A percentile compares a stretch with the other conserved stretches of the same genome.
Conservation (phyloP, 2,329 filamentous ascomycete genomes). For the Aureobasidium vineae region DNA sequence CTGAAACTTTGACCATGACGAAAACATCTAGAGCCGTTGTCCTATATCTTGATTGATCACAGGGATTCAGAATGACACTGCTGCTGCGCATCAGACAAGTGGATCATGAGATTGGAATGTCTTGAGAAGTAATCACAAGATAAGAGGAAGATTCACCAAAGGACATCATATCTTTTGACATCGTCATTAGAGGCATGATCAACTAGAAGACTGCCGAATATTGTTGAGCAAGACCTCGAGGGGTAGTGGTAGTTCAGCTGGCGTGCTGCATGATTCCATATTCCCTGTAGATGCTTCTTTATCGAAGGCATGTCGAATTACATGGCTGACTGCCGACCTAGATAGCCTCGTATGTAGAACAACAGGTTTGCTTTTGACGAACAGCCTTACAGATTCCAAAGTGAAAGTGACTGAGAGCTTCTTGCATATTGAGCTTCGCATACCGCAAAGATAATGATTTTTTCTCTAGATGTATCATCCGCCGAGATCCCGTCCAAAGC, state of each 20-base stretch:
- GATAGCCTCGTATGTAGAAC: background rate
- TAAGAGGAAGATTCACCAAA: background rate
- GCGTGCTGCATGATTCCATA: background rate
- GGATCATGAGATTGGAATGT: background rate
- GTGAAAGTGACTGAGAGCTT: background rate
- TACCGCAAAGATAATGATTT: background rate
- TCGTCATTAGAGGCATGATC: background rate
- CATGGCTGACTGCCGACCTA: background rate
- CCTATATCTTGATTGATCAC: background rate
- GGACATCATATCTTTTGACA: background rate
- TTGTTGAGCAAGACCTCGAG: background rate
- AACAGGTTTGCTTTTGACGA: background rate
- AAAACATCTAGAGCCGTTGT: background rate
- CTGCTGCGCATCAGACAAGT: background rate
- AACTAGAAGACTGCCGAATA: background rate
- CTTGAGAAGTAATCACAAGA: background rate
- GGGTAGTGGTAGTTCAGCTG: background rate
- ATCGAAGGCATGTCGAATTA: background rate
- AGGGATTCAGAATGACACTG: background rate
- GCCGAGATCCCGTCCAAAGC: background rate
- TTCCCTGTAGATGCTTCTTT: background rate
- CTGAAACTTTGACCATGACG: background rate
- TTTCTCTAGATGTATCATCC: background rate
- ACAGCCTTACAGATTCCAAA: background rate
- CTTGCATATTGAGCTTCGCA: background rate